Base-by-base conservation (phyloP, 306 rosid genomes). In the Dalbergia oliveri region DNA sequence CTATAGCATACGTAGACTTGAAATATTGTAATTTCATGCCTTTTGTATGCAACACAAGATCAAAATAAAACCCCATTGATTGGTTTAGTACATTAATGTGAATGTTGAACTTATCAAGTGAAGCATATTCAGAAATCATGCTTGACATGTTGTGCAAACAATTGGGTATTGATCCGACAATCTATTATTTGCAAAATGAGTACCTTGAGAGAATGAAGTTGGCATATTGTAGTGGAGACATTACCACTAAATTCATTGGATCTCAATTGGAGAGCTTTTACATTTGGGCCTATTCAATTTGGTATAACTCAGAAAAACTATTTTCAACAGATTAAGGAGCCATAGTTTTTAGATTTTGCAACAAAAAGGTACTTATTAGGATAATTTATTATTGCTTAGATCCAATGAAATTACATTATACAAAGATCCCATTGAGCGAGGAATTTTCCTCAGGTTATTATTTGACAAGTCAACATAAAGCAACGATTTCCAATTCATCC, bases 361-460 rank as follows among this genome's bases (percentile, higher is more conserved):
- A n/a, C 47, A 37, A 0, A 53, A 1, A 1, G 85, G 88, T 11
- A 82, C 66, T 0, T 26, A 6, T 31, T 79, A 85, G 34, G 11
- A 50, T 0, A 84, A 16, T 0, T 39, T 67, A 14, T 76, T 87
- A 0, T 74, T 3, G 53, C 18, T 10, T 4, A 21, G 11, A 53
- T 13, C 47, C 62, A 84, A 34, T 63, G 47, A 12, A 0, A 13
- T 44, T 69, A 54, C 10, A 34, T 11, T 11, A 39, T 69, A 62
- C 64, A 79, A 71, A 12, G 62, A 73, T 7, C 54, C 60, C 56
- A 69, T 79, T 4, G 70, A 31, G 12, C 16, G 15, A 23, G 90
- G 80, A 50, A 87, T 35, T 19, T 45, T 7, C 0, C 85, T n/a
- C 66, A 83, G 31, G 3, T 60, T 53, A 69, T 83, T 82, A 6